Conservation (phyloP, 2,329 filamentous ascomycete genomes). For the Elsinoe australis region DNA sequence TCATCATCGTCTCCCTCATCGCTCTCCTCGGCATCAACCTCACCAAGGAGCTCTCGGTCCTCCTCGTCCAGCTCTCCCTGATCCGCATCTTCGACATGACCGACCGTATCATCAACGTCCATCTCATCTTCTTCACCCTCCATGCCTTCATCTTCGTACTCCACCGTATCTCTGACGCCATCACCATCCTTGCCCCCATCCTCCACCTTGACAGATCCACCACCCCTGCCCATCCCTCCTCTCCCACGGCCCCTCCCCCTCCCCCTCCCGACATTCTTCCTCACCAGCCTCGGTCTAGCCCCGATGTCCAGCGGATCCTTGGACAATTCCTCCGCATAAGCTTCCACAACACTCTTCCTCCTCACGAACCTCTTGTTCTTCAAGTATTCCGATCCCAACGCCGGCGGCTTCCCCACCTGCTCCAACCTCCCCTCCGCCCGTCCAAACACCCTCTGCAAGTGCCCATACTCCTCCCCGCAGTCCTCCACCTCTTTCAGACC, state of each 20-base stretch:
- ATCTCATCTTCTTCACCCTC: slow-evolving; percentile 19
- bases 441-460: slow-evolving; percentile 1
- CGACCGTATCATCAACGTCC: slow-evolving; percentile 23
- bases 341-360: slow-evolving; percentile 9
- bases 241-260: slow-evolving; percentile 16
- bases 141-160: slow-evolving; percentile 18
- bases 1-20: slow-evolving; percentile 33
- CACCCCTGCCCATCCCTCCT: slow-evolving; percentile 1
- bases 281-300: slow-evolving; percentile 11
- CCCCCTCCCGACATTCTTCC: slow-evolving; percentile 18
- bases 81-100: slow-evolving; percentile 25
- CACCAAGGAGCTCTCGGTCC: slow-evolving; percentile 32
- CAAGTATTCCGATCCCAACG: neutral
- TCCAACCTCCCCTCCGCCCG: slow-evolving; percentile 7
- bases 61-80: slow-evolving; percentile 32
- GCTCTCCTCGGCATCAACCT: slow-evolving; percentile 32
- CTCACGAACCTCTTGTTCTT: slow-evolving; percentile 3
- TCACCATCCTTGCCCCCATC: slow-evolving; percentile 4
- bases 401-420: slow-evolving; percentile 4
- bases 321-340: slow-evolving; percentile 9
- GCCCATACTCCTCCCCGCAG: slow-evolving; percentile 11
- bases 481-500: slow-evolving; percentile 21
- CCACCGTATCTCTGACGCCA: slow-evolving; percentile 17
- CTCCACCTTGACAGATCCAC: neutral
- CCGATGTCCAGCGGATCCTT: slow-evolving; percentile 15